Conservation (phyloP, 805 yeast species). For the Zygoascus bituminiphila region DNA sequence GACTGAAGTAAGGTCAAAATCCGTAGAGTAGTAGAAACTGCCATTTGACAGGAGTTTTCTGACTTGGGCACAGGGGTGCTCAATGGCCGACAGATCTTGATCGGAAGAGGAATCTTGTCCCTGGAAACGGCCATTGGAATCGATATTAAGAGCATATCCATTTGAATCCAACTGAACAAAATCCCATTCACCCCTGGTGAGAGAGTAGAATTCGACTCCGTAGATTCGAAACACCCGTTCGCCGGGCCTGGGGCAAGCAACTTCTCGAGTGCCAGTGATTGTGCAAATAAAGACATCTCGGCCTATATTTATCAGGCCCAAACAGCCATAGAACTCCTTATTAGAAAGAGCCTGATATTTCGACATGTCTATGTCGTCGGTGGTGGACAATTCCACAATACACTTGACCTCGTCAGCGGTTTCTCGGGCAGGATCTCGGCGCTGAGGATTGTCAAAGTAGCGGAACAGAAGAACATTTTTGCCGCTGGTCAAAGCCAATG, state of each 20-base stretch:
- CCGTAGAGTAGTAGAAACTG: slow-evolving; percentile 84
- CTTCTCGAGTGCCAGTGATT: slow-evolving; percentile 66
- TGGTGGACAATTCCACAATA: slow-evolving; percentile 40
- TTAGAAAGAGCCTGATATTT: slow-evolving; percentile 32
- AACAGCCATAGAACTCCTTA: slow-evolving; percentile 41
- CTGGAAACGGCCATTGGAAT: background rate
- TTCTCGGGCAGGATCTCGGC: background rate
- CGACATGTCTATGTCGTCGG: slow-evolving; percentile 31
- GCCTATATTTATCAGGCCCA: slow-evolving; percentile 71
- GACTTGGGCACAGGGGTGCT: slow-evolving; percentile 79
- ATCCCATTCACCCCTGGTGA: slow-evolving; percentile 73
- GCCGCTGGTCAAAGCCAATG: slow-evolving; percentile 56
- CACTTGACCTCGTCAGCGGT: slow-evolving; percentile 17
- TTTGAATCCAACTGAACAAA: slow-evolving; percentile 56
- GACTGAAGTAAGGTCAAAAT: slow-evolving; percentile 85
- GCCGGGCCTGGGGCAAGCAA: slow-evolving; percentile 72
- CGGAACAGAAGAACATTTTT: slow-evolving; percentile 51
- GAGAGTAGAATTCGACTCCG: slow-evolving; percentile 80
- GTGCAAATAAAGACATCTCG: slow-evolving; percentile 65
- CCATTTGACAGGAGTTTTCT: slow-evolving; percentile 76
- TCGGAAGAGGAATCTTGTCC: background rate
- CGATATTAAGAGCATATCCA: slow-evolving; percentile 47
- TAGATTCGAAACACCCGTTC: slow-evolving; percentile 74
- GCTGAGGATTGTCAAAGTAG: slow-evolving; percentile 14
- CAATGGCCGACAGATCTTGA: slow-evolving; percentile 19